Percentiles rank a stretch among this genome's conserved stretches.
phyloP scores from a whole-genome alignment of 83 land plant species.

The Isoetes engelmannii region DNA sequence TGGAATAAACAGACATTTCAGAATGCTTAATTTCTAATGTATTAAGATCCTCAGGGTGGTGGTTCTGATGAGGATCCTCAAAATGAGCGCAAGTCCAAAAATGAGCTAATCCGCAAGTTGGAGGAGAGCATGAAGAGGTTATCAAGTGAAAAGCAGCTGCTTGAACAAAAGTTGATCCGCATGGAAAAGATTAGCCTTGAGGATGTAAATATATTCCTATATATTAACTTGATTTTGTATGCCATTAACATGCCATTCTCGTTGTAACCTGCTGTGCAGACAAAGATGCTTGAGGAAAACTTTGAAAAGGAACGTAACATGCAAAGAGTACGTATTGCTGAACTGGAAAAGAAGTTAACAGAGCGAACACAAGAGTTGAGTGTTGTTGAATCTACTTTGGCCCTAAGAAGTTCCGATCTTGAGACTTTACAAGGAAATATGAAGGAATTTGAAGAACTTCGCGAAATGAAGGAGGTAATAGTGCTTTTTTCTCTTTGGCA shows the following conservation, averaged over 20 bases:
- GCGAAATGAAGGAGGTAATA: constrained; percentile 35
- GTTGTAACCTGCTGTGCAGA: constrained; percentile 11
- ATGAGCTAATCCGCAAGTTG: background rate
- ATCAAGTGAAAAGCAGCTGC: constrained; percentile 54
- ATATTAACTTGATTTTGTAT: no score
- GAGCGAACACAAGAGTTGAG: constrained; percentile 36
- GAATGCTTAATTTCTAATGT: no score
- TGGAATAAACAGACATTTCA: no score
- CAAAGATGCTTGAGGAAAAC: constrained; percentile 25
- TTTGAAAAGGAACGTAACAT: constrained; percentile 36
- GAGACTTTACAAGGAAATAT: constrained; percentile 19
- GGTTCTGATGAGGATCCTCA: constrained; percentile 3
- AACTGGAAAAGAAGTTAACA: constrained; percentile 37
- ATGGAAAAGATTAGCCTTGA: constrained; percentile 59
- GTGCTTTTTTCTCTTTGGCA: background rate
- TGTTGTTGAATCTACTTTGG: constrained; percentile 23
- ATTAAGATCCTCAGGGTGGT: background rate
- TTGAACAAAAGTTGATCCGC: constrained; percentile 69
- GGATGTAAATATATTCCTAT: constrained; percentile 37
- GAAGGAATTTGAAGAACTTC: constrained; percentile 42
- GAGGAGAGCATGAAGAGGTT: constrained; percentile 48
- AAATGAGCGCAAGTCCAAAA: background rate
- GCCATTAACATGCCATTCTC: no score
- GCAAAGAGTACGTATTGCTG: constrained; percentile 23
- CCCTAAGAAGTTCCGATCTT: constrained; percentile 26